Evolutionary conservation across 148 eudicot species (phyloP), one percentile per base, ranked within the genome.

Genomic region (Polygonum aviculare): DNA sequence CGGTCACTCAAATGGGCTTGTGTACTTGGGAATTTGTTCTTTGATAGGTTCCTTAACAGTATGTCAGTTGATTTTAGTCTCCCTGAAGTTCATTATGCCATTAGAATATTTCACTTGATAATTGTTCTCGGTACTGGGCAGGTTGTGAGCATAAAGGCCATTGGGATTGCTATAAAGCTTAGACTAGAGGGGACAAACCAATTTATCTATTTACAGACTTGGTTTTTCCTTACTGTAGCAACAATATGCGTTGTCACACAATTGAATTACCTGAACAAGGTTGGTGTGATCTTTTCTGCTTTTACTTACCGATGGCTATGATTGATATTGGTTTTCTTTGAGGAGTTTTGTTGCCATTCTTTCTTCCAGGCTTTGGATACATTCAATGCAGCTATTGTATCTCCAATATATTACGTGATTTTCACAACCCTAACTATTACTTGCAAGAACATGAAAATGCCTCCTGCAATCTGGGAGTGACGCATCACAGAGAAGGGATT

Each of bases 101-200:
- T 14, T 67, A 9, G 19, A 67, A 67, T 67, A 2, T 8, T 22
- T 0, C 2, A 67, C 21, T 67, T 16, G 38, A 1, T 67, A 16
- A 77, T 39, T 78, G 31, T 40, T 48, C 22, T 48, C 77, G 72
- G 51, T 22, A 26, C 41, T 74, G 67, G 81, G 77, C 82, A 94
- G 98, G 97, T 94, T 70, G 90, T 94, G 67, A 92, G 98, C 87
- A 88, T 92, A 81, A 94, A 94, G 86, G 98, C 98, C n/a, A 86
- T 94, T 75, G 98, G 98, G 76, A 94, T 92, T 77, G 93, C 96
- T 35, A 81, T 94, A 77, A 89, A 94, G 84, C 93, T 94, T 36
- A 94, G 97, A 38, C 69, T 94, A 57, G 92, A 88, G 71, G 98
- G 98, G 26, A 85, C 81, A 76, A 94, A 84, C 81, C 98, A 94